Evolutionary conservation across 148 eudicot species (phyloP), one percentile per base, ranked within the genome.

Genomic region (Amaranthus cruentus): DNA sequence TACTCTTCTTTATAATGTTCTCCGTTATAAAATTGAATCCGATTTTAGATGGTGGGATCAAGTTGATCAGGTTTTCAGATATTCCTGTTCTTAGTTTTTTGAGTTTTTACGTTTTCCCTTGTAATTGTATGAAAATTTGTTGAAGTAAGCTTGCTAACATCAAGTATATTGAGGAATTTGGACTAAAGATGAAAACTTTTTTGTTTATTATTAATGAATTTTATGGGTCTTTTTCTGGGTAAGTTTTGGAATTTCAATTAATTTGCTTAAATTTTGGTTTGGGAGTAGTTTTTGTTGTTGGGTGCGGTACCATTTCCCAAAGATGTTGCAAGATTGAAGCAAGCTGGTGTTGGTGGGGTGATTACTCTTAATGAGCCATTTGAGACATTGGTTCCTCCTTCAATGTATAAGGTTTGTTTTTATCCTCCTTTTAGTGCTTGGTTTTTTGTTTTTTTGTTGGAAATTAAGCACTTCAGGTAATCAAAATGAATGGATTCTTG

Each of bases 31-130:
- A 66, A 63, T 88, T 63, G 87, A 92, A 68, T 62, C 93, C 0
- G 91, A 90, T 83, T 92, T 90, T 77, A 73, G 93, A 55, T 92
- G 98, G 98, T 92, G 98, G 98, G 98, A 92, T 66, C 79, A 82
- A 63, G 79, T 92, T 76, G 96, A 85, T 81, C 84, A 90, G 98
- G 98, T 92, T 63, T 44, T 58, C 6, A 7, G 12, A 15, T 68
- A 44, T 52, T 69, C 66, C 18, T 54, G 64, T 4, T 59, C 5
- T 15, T 15, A 13, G n/a, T 2, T n/a, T 1, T 59, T 59, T 51
- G 6, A 51, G 63, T 0, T 47, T 47, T 66, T 21, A 47, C 7
- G 38, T 48, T 49, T 7, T 28, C 38, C 38, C 38, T 66, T 5
- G 5, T 13, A 55, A 5, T 9, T n/a, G 10, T 47, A 15, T 48